Percentiles rank a stretch among this genome's conserved stretches.
These are phyloP conservation scores for Pezicula carpinea DNA, from an alignment of 2,329 filamentous ascomycete genomes.

Conservation along the genomic window DNA sequence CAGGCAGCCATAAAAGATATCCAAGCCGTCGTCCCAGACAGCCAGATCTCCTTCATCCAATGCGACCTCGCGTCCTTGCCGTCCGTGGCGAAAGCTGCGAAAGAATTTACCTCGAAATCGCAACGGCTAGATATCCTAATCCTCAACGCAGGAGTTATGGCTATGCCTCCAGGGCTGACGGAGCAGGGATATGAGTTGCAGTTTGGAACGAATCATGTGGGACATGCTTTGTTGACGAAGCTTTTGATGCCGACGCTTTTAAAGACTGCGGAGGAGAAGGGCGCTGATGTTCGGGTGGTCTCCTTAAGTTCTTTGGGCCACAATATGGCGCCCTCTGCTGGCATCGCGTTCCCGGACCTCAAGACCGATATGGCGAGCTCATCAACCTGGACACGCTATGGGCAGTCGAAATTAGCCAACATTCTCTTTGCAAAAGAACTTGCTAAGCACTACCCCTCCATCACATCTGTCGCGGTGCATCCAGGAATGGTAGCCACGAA, in stretches of 20 bases:
- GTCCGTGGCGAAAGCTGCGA: conserved; percentile 37
- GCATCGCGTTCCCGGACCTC: conserved; percentile 28
- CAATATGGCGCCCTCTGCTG: conserved; percentile 2
- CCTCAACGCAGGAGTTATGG: conserved; percentile 43
- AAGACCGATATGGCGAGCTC: conserved; percentile 19
- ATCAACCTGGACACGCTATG: conserved; percentile 33
- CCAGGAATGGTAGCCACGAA: conserved; percentile 37
- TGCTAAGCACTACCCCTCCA: conserved; percentile 30
- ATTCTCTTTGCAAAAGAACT: conserved; percentile 38
- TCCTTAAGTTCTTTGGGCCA: conserved; percentile 12
- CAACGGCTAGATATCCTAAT: conserved; percentile 40
- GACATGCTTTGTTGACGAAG: conserved; percentile 41
- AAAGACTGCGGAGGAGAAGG: conserved; percentile 16
- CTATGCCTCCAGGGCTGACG: conserved; percentile 31
- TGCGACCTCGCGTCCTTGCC: conserved; percentile 41
- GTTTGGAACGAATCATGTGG: conserved; percentile 45
- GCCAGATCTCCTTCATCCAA: conserved; percentile 32
- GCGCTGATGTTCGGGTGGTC: conserved; percentile 17
- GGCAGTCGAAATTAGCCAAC: conserved; percentile 43
- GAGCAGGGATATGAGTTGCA: conserved; percentile 44
- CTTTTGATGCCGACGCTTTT: conserved; percentile 31
- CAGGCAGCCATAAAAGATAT: conserved; percentile 37
- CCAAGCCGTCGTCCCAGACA: conserved; percentile 18
- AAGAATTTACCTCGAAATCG: conserved; percentile 30
- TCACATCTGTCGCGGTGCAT: conserved; percentile 34